Evolutionary conservation across 371 early-diverging fungal genomes (phyloP), one percentile per base, ranked within the genome.

Genomic region (Rhizopus sp.): DNA sequence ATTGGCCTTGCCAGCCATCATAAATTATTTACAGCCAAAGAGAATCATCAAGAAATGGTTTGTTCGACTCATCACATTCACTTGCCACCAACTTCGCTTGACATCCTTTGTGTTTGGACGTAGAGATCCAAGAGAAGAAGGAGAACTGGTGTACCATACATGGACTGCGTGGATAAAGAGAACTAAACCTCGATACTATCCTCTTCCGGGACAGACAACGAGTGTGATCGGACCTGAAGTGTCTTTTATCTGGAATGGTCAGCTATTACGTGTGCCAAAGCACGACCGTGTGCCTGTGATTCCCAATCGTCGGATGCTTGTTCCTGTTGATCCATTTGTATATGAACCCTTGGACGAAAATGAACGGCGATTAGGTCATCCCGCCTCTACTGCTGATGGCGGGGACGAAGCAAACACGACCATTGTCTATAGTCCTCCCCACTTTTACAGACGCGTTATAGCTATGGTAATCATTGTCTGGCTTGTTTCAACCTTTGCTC

Each of bases 101-200:
- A 78, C 90, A 3, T 84, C 88, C n/a, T 94, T 92, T 60, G 72
- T 96, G 74, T 85, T 94, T 66, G 93, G 92, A 8, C 80, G 70
- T 32, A 77, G 87, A 35, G 69, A 68, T 32, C 60, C 73, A 0
- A 87, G 83, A 16, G 94, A 94, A 57, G 66, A 70, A 42, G 66
- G 70, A 3, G 32, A 48, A 3, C 16, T 63, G 23, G 45, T 60
- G 0, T 59, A 63, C 50, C 59, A 63, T 17, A 51, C 15, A 2
- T 60, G 59, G 63, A 13, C 7, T 13, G 60, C 60, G 0, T 63
- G 63, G 64, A 13, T 63, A 5, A 40, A 38, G 4, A 53, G 52
- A 7, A 17, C 34, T 2, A 38, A 50, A 7, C 59, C 55, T 15
- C 3, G 46, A 0, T 46, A 45, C 30, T 59, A 55, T 38, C 59